These are phyloP conservation scores for Yarrowia osloensis DNA, from an alignment of 805 yeast species.

Conservation along the genomic window DNA sequence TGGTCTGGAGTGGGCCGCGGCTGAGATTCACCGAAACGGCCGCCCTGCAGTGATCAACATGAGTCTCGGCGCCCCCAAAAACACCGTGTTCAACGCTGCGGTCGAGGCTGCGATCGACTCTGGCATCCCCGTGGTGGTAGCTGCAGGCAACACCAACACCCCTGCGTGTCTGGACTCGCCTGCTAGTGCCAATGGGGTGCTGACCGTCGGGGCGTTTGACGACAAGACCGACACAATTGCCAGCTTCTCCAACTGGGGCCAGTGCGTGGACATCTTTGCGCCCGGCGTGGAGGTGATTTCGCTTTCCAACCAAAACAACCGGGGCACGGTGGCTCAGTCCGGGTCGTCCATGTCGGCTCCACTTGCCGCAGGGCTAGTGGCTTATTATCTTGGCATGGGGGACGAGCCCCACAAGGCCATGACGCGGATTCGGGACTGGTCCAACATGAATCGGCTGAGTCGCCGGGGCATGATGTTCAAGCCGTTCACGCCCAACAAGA, in stretches of 20 bases:
- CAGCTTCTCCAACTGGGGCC: slow-evolving; percentile 85
- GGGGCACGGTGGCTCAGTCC: slow-evolving; percentile 31
- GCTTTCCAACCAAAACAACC: slow-evolving; percentile 33
- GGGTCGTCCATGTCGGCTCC: slow-evolving; percentile 99
- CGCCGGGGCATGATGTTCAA: slow-evolving; percentile 33
- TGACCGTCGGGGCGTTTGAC: slow-evolving; percentile 88
- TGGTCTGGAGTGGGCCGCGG: slow-evolving; percentile 56
- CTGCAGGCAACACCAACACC: slow-evolving; percentile 67
- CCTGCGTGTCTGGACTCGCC: slow-evolving; percentile 88
- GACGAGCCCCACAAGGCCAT: neutral
- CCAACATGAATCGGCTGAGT: slow-evolving; percentile 16
- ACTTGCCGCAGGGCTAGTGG: slow-evolving; percentile 84
- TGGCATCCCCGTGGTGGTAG: slow-evolving; percentile 40
- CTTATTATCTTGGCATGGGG: slow-evolving; percentile 57
- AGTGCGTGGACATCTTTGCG: slow-evolving; percentile 85
- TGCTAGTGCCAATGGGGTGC: slow-evolving; percentile 69
- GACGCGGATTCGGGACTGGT: slow-evolving; percentile 3
- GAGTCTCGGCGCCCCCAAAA: slow-evolving; percentile 40
- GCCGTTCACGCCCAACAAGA: slow-evolving; percentile 38
- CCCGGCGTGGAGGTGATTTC: slow-evolving; percentile 84
- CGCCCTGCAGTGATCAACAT: slow-evolving; percentile 36
- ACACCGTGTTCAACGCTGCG: slow-evolving; percentile 37
- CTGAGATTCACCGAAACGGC: slow-evolving; percentile 55
- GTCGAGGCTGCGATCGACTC: slow-evolving; percentile 37
- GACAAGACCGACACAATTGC: slow-evolving; percentile 72